Percentiles rank a stretch among this genome's conserved stretches.
Conservation (phyloP, 2,329 filamentous ascomycete species). For the Grosmannia clavigera region DNA sequence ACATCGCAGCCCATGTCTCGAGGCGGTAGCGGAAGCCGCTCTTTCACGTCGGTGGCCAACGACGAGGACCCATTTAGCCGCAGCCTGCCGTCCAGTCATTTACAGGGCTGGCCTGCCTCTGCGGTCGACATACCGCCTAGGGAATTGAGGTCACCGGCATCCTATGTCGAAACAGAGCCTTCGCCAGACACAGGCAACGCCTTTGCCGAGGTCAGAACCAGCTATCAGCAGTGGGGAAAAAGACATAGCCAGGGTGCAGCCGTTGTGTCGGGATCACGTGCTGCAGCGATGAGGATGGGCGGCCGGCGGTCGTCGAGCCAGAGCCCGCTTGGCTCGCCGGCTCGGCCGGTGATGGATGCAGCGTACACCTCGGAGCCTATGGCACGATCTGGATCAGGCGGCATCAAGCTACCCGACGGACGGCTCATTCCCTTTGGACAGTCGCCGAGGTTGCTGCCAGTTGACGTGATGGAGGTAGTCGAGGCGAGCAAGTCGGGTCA, state of each 20-base stretch:
- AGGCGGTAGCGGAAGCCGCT: constrained; percentile 20
- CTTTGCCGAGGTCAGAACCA: constrained; percentile 19
- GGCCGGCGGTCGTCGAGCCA: neutral
- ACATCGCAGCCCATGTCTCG: constrained; percentile 38
- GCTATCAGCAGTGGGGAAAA: constrained; percentile 18
- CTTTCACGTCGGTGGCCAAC: neutral
- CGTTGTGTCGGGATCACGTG: neutral
- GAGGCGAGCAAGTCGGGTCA: neutral
- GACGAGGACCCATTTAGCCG: neutral
- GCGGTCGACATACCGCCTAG: constrained; percentile 13
- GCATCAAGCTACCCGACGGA: constrained; percentile 15
- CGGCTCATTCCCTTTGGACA: constrained; percentile 15
- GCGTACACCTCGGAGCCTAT: constrained; percentile 12
- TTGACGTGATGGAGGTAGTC: neutral
- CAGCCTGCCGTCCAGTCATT: neutral
- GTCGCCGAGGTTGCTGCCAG: neutral
- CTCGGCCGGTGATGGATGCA: neutral
- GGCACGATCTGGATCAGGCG: constrained; percentile 12
- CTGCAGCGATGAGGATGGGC: neutral
- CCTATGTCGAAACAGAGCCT: constrained; percentile 32
- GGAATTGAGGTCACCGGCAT: constrained; percentile 16
- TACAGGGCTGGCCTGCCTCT: neutral
- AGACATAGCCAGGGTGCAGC: constrained; percentile 3
- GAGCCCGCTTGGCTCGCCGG: neutral
- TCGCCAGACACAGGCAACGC: constrained; percentile 22